Percentiles rank a stretch among this genome's conserved stretches.
Conservation (phyloP, 306 rosid genomes). For the Citrullus mucosospermus region DNA sequence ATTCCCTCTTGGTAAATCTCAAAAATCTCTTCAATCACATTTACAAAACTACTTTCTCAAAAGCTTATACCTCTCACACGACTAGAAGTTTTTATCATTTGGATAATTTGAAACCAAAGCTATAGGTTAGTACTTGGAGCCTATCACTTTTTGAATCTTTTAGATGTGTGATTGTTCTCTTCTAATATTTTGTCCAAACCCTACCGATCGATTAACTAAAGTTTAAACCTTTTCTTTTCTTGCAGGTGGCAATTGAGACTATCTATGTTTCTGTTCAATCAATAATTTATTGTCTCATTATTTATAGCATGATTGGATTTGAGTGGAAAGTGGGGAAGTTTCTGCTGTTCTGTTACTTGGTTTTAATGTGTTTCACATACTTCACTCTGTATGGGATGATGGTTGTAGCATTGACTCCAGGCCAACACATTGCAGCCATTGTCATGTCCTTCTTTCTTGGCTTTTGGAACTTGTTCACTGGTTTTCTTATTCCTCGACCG, state of each 20-base stretch:
- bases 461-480: conserved; percentile 36
- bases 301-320: conserved; percentile 37
- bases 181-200: too few species aligned
- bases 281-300: conserved; percentile 15
- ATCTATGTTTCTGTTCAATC: conserved; percentile 25
- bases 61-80: too few species aligned
- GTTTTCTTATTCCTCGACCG: conserved; percentile 29
- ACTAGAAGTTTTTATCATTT: too few species aligned
- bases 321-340: conserved; percentile 18
- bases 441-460: conserved; percentile 26
- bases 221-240: background rate
- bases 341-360: conserved; percentile 23
- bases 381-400: conserved; percentile 39
- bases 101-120: too few species aligned
- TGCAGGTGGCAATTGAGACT: conserved; percentile 34
- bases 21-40: too few species aligned
- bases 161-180: too few species aligned
- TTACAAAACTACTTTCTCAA: too few species aligned
- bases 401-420: conserved; percentile 37
- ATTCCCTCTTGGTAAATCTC: too few species aligned
- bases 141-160: too few species aligned
- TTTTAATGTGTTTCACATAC: conserved; percentile 29
- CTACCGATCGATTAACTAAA: background rate
- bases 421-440: conserved; percentile 31
- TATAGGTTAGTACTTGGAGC: too few species aligned